These are phyloP conservation scores for Nicotiana rustica DNA, from an alignment of 305 asterid species.

Conservation along the genomic window DNA sequence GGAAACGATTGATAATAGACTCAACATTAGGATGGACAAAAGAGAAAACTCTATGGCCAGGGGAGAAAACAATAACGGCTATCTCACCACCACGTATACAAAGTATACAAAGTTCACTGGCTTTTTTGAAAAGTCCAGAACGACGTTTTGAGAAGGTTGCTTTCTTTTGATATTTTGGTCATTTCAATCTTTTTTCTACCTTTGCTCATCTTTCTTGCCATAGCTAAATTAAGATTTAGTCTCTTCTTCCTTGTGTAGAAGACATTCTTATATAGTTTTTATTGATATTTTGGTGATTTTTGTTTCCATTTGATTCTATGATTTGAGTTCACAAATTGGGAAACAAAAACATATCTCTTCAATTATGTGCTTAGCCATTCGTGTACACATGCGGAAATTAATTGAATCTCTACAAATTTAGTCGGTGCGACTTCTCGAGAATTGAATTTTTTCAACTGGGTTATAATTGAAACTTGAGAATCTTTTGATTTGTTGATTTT, in stretches of 20 bases:
- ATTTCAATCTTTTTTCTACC: slow-evolving; percentile 36
- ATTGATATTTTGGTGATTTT: no score
- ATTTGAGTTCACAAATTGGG: no score
- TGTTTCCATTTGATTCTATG: no score
- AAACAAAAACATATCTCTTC: no score
- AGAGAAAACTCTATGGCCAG: slow-evolving; percentile 33
- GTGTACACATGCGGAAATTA: no score
- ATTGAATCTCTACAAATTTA: no score
- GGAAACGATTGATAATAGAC: slow-evolving; percentile 35
- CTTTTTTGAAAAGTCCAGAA: slow-evolving; percentile 39
- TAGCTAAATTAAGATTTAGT: background rate
- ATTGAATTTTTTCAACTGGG: no score
- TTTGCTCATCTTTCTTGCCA: slow-evolving; percentile 6
- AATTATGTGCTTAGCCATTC: no score
- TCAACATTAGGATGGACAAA: slow-evolving; percentile 35
- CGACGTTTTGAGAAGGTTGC: slow-evolving; percentile 40
- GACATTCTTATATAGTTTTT: no score
- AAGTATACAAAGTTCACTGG: slow-evolving; percentile 34
- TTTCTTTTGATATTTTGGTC: slow-evolving; percentile 17
- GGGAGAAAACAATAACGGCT: slow-evolving; percentile 32
- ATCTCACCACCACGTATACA: slow-evolving; percentile 38
- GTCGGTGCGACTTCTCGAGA: no score
- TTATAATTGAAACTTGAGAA: no score
- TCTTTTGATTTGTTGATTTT: no score
- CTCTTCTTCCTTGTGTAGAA: background rate